Conservation (phyloP, 2,329 filamentous ascomycete genomes). For the Fusarium sterilihyphosum region DNA sequence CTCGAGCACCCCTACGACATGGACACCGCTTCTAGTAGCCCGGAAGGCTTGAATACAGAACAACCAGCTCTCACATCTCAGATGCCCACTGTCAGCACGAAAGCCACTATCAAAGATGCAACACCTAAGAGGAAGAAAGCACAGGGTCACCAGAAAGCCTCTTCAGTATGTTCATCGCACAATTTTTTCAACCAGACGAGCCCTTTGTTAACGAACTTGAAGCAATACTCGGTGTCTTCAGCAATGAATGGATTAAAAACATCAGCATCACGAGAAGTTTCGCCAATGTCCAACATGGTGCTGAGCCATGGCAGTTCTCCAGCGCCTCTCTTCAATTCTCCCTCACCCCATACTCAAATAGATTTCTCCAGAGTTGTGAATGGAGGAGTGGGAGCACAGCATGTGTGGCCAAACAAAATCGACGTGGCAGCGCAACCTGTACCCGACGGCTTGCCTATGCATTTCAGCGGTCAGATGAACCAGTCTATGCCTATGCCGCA, state of each 20-base stretch:
- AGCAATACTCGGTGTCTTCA: slow-evolving; percentile 63
- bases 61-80: slow-evolving; percentile 54
- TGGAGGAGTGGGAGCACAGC: slow-evolving; percentile 36
- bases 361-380: slow-evolving; percentile 51
- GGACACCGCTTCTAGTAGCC: slow-evolving; percentile 67
- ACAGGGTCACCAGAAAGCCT: slow-evolving; percentile 42
- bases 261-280: slow-evolving; percentile 62
- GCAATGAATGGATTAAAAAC: slow-evolving; percentile 61
- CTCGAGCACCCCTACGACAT: slow-evolving; percentile 66
- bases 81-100: slow-evolving; percentile 54
- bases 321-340: slow-evolving; percentile 57
- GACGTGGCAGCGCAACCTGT: slow-evolving; percentile 38
- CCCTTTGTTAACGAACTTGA: slow-evolving; percentile 35
- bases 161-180: slow-evolving; percentile 52
- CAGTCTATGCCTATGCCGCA: slow-evolving; percentile 47
- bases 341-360: slow-evolving; percentile 55
- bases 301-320: slow-evolving; percentile 65
- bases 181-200: not conserved
- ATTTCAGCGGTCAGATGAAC: slow-evolving; percentile 41
- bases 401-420: slow-evolving; percentile 51
- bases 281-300: slow-evolving; percentile 62
- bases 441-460: slow-evolving; percentile 40
- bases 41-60: slow-evolving; percentile 50
- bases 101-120: slow-evolving; percentile 44
- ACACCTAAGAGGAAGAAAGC: slow-evolving; percentile 39